Conservation (phyloP, 2,329 filamentous ascomycete species). For the Ceratocystis papillata region DNA sequence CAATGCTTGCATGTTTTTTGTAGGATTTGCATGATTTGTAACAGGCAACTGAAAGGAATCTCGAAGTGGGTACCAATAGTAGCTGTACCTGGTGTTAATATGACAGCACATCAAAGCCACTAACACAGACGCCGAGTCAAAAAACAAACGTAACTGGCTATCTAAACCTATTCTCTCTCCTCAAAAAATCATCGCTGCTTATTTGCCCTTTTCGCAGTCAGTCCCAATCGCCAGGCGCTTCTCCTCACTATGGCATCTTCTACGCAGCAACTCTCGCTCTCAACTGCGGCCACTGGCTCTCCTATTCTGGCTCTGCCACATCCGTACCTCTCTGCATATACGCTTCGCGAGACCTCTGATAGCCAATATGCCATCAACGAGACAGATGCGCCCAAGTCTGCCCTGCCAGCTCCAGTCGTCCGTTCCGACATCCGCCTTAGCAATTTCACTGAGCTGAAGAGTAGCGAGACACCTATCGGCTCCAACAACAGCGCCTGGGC, state of each 20-base stretch:
- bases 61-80: not conserved
- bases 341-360: conserved; percentile 31
- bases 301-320: conserved; percentile 40
- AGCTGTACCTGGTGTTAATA: not conserved
- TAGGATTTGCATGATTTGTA: not conserved
- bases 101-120: not conserved
- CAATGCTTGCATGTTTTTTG: not conserved
- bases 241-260: conserved; percentile 17
- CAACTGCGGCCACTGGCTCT: conserved; percentile 31
- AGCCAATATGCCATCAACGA: conserved; percentile 33
- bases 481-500: conserved; percentile 49
- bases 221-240: no score
- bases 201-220: not conserved
- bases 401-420: conserved; percentile 29
- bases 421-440: conserved; percentile 36
- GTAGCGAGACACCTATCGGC: conserved; percentile 38
- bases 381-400: conserved; percentile 27
- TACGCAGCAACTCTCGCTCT: conserved; percentile 18
- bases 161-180: not conserved
- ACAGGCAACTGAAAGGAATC: not conserved
- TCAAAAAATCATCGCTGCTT: not conserved
- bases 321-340: conserved; percentile 40
- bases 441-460: conserved; percentile 39
- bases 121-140: not conserved
- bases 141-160: not conserved